Evolutionary conservation across 805 yeast genomes (phyloP).

Genomic region (Ogataea corticis): DNA sequence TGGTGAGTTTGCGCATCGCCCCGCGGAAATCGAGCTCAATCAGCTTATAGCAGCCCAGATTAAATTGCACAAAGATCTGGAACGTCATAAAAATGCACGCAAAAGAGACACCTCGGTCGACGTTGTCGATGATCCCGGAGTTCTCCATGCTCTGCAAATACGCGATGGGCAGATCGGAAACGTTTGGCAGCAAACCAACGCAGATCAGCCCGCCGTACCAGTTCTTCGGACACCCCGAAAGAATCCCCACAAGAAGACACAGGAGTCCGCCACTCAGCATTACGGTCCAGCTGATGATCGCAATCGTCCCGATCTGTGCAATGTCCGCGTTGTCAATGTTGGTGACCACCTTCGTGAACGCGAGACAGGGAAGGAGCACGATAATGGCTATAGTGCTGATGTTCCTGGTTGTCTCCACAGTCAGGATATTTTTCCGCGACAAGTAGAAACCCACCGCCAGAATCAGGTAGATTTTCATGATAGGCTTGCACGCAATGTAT

Average conservation of each 20-base stretch:
- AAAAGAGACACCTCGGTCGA: conserved; percentile 78
- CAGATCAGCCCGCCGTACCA: conserved; percentile 75
- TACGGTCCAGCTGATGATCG: conserved; percentile 46
- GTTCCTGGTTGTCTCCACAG: conserved; percentile 68
- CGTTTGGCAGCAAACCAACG: conserved; percentile 76
- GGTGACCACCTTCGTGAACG: conserved; percentile 69
- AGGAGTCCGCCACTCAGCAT: conserved; percentile 47
- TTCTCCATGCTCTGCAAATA: conserved; percentile 72
- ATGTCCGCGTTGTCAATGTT: conserved; percentile 69
- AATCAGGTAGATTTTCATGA: conserved; percentile 75
- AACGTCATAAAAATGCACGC: conserved; percentile 74
- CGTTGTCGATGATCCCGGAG: conserved; percentile 58
- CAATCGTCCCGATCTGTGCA: conserved; percentile 65
- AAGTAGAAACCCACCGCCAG: conserved; percentile 65
- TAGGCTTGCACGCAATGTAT: conserved; percentile 82
- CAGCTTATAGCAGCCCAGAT: conserved; percentile 71
- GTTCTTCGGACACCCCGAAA: conserved; percentile 62
- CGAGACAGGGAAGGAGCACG: conserved; percentile 71
- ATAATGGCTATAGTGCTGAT: conserved; percentile 68
- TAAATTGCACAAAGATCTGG: conserved; percentile 68
- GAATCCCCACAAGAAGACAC: conserved; percentile 40
- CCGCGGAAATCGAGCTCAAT: conserved; percentile 67
- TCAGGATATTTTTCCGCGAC: conserved; percentile 60
- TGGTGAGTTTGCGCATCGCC: conserved; percentile 23
- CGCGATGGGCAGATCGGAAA: conserved; percentile 84